phyloP scores from a whole-genome alignment of 495 filamentous ascomycete genomes.

The Darksidea phi region DNA sequence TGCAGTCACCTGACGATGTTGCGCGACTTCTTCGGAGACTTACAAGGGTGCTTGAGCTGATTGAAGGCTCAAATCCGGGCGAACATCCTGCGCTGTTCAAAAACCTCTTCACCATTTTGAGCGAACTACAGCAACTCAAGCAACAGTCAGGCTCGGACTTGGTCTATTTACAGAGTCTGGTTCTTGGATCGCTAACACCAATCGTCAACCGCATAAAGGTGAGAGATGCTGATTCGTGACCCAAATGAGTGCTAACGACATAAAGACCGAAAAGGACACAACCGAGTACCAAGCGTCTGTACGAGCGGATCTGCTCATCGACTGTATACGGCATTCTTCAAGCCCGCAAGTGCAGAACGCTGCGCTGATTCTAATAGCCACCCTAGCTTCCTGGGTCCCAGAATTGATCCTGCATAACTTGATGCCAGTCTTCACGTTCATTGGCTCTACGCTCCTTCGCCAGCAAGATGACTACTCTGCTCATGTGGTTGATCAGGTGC shows the following conservation, averaged over 20 bases:
- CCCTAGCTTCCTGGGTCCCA: constrained; percentile 76
- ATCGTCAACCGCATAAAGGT: constrained; percentile 63
- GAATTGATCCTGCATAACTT: constrained; percentile 90
- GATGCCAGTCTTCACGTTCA: constrained; percentile 99
- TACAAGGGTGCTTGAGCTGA: constrained; percentile 83
- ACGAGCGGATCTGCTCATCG: constrained; percentile 81
- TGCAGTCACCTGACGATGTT: constrained; percentile 55
- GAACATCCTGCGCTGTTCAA: constrained; percentile 70
- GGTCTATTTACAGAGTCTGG: constrained; percentile 78
- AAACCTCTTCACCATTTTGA: constrained; percentile 75
- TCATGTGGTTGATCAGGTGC: constrained; percentile 83
- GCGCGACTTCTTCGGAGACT: constrained; percentile 65
- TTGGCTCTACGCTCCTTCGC: constrained; percentile 81
- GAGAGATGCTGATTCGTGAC: too few relatives aligned
- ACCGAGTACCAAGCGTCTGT: constrained; percentile 64
- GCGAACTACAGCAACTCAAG: constrained; percentile 79
- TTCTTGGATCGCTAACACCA: constrained; percentile 70
- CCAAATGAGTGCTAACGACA: constrained; percentile 62
- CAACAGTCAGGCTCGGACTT: constrained; percentile 69
- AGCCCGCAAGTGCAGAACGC: constrained; percentile 89
- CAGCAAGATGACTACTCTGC: constrained; percentile 95
- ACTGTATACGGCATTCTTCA: constrained; percentile 82
- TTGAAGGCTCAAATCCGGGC: constrained; percentile 72
- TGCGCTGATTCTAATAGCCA: constrained; percentile 83
- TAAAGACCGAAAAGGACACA: constrained; percentile 13